These are phyloP conservation scores for Pichia thaimueangensis DNA, from an alignment of 805 yeast species.

Conservation along the genomic window DNA sequence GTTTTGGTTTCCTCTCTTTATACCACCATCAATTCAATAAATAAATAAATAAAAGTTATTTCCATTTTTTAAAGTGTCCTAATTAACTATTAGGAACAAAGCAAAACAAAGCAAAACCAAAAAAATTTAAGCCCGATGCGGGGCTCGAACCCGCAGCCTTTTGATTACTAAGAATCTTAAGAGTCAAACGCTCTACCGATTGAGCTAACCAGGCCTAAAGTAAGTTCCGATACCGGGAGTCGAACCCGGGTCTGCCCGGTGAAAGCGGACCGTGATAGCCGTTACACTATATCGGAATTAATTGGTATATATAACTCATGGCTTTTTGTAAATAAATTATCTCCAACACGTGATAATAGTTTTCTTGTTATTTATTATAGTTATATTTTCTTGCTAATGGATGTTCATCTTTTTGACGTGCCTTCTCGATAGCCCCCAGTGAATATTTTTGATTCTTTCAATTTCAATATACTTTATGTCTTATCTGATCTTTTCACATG, in stretches of 20 bases:
- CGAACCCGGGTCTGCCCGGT: conserved; percentile 40
- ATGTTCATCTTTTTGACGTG: too few species aligned
- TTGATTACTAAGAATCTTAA: conserved; percentile 9
- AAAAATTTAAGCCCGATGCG: conserved; percentile 13
- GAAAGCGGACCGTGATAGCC: conserved; percentile 39
- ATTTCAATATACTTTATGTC: too few species aligned
- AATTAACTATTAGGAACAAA: too few species aligned
- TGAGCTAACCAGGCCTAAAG: conserved; percentile 13
- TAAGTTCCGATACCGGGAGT: conserved; percentile 37
- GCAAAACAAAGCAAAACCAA: too few species aligned
- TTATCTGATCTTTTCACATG: too few species aligned
- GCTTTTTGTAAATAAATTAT: neutral
- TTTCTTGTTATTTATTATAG: neutral
- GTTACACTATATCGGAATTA: conserved; percentile 34
- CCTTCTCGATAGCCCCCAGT: too few species aligned
- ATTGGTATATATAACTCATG: neutral
- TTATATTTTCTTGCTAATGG: neutral
- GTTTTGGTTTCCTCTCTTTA: too few species aligned
- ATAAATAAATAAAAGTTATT: too few species aligned
- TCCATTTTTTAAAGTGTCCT: too few species aligned
- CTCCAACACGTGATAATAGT: too few species aligned
- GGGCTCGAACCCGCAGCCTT: conserved; percentile 16
- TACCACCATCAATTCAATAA: too few species aligned
- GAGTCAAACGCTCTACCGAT: conserved; percentile 15
- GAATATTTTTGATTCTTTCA: too few species aligned